Evolutionary conservation across 345 rosid species (phyloP), one percentile per base, ranked within the genome.

Genomic region (Moringa oleifera): DNA sequence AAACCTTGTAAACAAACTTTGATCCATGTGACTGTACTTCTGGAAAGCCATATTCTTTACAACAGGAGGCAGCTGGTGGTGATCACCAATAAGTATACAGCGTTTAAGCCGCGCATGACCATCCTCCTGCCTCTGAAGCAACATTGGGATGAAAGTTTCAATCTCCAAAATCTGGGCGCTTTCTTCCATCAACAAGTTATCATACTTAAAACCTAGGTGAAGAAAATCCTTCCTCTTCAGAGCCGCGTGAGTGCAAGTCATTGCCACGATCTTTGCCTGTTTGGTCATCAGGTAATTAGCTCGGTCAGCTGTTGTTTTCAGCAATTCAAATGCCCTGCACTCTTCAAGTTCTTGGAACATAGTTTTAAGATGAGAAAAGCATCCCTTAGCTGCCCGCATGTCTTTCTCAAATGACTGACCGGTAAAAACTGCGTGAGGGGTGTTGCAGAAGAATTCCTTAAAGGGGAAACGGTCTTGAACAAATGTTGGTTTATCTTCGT

Each of bases 31-130:
- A 69, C 99, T 94, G 60, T 94, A 94, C 76, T 94, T 94, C 75
- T 94, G 99, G 81, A 94, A 94, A 68, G 99, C 99, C 99, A 94
- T 94, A 69, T 94, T 94, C 77, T 94, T 94, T 65, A 94, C 99
- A 68, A 94, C 99, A 55, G 99, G 99, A 64, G 99, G 99, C 65
- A 94, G 76, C 76, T 94, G 99, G 81, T 94, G 99, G 75, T 94
- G 99, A 81, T 94, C 99, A 59, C 99, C 99, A 65, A 90, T 90
- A 68, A 94, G 73, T 75, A 94, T 88, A 81, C 99, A 94, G 51
- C 99, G 97, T 71, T 94, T 94, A 58, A 94, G 92, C 46, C 99
- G 87, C 59, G 97, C 97, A 71, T 83, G 82, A 33, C 99, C 99
- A 81, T 94, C 99, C 75, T 94, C 99, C 74, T 94, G 99, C 74